Percentiles rank a stretch among this genome's conserved stretches.
These are phyloP conservation scores for Bimuria novae-zelandiae DNA, from an alignment of 2,329 filamentous ascomycete genomes.

Conservation along the genomic window DNA sequence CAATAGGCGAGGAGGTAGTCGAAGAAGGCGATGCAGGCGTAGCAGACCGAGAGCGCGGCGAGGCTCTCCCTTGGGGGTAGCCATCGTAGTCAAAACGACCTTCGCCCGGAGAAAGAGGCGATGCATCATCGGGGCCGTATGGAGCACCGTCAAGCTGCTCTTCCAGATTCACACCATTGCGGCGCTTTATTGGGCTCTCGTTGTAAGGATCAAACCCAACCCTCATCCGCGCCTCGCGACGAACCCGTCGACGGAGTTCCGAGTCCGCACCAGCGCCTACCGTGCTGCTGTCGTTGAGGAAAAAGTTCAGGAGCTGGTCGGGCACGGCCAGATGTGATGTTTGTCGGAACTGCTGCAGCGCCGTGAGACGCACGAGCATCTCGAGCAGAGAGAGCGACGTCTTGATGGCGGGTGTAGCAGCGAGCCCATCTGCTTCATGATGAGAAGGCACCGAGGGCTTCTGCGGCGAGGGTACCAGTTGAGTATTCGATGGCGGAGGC, in stretches of 20 bases:
- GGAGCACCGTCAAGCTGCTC: constrained; percentile 30
- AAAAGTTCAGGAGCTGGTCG: constrained; percentile 87
- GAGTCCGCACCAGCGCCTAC: constrained; percentile 68
- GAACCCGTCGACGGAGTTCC: constrained; percentile 62
- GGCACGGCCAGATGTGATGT: constrained; percentile 85
- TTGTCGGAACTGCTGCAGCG: constrained; percentile 91
- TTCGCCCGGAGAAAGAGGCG: constrained; percentile 9
- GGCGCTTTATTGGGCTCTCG: constrained; percentile 68
- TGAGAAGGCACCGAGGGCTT: constrained; percentile 21
- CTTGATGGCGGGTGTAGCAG: constrained; percentile 57
- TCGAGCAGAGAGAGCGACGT: constrained; percentile 81
- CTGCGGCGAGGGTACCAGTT: constrained; percentile 33
- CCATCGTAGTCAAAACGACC: constrained; percentile 35
- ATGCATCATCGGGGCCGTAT: constrained; percentile 9
- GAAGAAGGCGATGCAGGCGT: constrained; percentile 24
- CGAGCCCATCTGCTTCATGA: constrained; percentile 19
- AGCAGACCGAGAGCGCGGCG: constrained; percentile 24
- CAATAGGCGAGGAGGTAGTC: constrained; percentile 17
- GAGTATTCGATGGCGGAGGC: constrained; percentile 23
- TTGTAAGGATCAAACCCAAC: constrained; percentile 76
- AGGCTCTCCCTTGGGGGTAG: constrained; percentile 29
- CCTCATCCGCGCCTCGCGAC: constrained; percentile 63
- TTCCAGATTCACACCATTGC: constrained; percentile 69
- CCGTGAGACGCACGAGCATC: constrained; percentile 82
- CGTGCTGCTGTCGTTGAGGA: constrained; percentile 71